phyloP scores from a whole-genome alignment of 2,329 filamentous ascomycete genomes.

The Fusarium incarnatum region DNA sequence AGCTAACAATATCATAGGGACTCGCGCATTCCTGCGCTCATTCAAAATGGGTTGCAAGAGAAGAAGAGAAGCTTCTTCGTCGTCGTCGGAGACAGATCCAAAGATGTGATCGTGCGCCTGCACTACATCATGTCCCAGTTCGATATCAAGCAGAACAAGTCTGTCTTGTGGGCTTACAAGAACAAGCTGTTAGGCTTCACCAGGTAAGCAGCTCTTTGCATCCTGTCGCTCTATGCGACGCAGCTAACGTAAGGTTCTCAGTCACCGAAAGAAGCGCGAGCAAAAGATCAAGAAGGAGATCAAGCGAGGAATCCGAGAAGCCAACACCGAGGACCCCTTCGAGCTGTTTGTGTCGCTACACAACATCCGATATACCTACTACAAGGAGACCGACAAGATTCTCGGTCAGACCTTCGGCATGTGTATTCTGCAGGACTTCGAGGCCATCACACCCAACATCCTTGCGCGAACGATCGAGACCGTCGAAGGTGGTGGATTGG shows the following conservation, averaged over 20 bases:
- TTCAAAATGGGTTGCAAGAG: slow-evolving; percentile 90
- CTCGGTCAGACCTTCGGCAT: slow-evolving; percentile 97
- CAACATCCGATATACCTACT: slow-evolving; percentile 98
- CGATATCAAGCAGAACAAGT: slow-evolving; percentile 90
- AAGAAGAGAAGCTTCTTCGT: slow-evolving; percentile 99
- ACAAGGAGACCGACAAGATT: slow-evolving; percentile 99
- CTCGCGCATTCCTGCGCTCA: slow-evolving; percentile 89
- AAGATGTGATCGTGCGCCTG: slow-evolving; percentile 94
- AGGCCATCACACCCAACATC: slow-evolving; percentile 96
- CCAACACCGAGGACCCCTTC: slow-evolving; percentile 93
- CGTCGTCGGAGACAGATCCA: slow-evolving; percentile 88
- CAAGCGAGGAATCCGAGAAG: slow-evolving; percentile 91
- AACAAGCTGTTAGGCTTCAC: slow-evolving; percentile 96
- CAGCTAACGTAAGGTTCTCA: slow-evolving; percentile 47
- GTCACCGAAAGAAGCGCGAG: slow-evolving; percentile 97
- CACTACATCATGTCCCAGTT: slow-evolving; percentile 93
- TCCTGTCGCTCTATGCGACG: slow-evolving; percentile 12
- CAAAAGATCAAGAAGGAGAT: slow-evolving; percentile 99
- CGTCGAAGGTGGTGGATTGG: slow-evolving; percentile 93
- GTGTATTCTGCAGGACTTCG: slow-evolving; percentile 98
- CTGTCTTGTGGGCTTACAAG: slow-evolving; percentile 98
- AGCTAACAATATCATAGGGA: slow-evolving; percentile 66
- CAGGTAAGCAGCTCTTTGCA: slow-evolving; percentile 59
- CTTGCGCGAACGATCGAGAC: slow-evolving; percentile 96
- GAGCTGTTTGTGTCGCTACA: slow-evolving; percentile 96